Evolutionary conservation across 345 rosid species (phyloP).

Genomic region (Sonneratia caseolaris): DNA sequence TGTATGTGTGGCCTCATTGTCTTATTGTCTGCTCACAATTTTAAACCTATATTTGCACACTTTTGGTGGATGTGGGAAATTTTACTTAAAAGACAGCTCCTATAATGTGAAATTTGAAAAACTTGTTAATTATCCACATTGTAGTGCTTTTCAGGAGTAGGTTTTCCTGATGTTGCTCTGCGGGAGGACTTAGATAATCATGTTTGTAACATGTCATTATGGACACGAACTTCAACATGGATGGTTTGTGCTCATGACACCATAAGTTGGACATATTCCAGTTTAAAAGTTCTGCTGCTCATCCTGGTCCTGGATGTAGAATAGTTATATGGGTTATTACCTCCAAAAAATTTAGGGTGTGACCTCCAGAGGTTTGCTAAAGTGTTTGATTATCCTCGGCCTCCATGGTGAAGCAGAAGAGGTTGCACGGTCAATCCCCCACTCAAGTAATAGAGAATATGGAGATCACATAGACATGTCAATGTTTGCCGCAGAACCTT

Average conservation of each 20-base stretch:
- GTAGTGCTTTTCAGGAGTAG: neutral
- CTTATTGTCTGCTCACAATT: neutral
- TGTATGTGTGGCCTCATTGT: too few species aligned
- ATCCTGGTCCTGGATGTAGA: neutral
- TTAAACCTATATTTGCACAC: neutral
- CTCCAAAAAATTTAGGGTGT: neutral
- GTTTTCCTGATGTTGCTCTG: neutral
- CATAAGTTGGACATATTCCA: neutral
- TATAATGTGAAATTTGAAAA: neutral
- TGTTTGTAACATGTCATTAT: neutral
- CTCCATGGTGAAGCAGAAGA: neutral
- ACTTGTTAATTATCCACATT: neutral
- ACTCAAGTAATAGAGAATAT: neutral
- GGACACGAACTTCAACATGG: neutral
- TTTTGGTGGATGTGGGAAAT: slow-evolving; percentile 1
- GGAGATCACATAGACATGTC: neutral
- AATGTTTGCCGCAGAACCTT: neutral
- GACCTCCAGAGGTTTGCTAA: neutral
- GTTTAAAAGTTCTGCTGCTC: neutral
- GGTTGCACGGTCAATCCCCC: neutral
- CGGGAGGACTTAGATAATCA: neutral
- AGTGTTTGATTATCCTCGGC: neutral
- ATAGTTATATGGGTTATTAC: neutral
- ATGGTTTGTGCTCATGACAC: neutral
- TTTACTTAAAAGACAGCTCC: neutral